Evolutionary conservation across 2,329 filamentous ascomycete species (phyloP).

Genomic region (Nothophoma quercina): DNA sequence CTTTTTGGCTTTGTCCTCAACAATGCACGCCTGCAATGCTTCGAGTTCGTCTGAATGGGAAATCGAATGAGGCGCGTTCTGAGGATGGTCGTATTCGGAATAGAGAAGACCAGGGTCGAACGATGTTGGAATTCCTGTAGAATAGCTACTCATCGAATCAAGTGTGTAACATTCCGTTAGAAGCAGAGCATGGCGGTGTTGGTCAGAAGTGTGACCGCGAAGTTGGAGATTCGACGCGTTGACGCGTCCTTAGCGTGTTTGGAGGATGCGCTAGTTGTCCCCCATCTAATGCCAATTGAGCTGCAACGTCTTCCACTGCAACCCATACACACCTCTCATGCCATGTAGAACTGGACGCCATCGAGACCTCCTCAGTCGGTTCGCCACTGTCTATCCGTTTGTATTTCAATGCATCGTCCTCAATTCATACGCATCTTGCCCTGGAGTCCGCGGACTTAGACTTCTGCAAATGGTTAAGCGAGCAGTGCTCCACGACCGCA

Average conservation of each 20-base stretch:
- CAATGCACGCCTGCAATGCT: slow-evolving; percentile 51
- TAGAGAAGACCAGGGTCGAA: slow-evolving; percentile 61
- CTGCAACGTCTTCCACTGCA: too few relatives aligned
- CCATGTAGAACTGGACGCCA: too few relatives aligned
- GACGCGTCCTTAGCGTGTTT: slow-evolving; percentile 27
- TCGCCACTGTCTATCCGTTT: too few relatives aligned
- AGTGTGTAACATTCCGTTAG: slow-evolving; percentile 7
- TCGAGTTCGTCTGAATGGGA: slow-evolving; percentile 59
- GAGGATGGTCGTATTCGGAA: slow-evolving; percentile 50
- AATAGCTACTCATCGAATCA: slow-evolving; percentile 39
- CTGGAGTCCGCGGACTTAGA: too few relatives aligned
- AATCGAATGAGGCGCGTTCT: slow-evolving; percentile 28
- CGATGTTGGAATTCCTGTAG: slow-evolving; percentile 52
- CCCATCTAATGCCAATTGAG: slow-evolving; percentile 8
- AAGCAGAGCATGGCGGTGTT: neutral
- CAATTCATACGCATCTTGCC: too few relatives aligned
- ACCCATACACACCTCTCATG: too few relatives aligned
- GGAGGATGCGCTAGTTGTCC: slow-evolving; percentile 17
- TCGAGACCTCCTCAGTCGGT: too few relatives aligned
- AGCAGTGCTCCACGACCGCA: too few relatives aligned
- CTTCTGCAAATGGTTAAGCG: too few relatives aligned
- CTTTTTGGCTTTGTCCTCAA: slow-evolving; percentile 54
- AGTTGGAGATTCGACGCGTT: slow-evolving; percentile 8
- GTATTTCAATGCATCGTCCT: too few relatives aligned
- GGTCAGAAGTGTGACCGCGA: neutral